These are phyloP conservation scores for Inosperma sp. DNA, from an alignment of 768 basidiomycete species.

Conservation along the genomic window DNA sequence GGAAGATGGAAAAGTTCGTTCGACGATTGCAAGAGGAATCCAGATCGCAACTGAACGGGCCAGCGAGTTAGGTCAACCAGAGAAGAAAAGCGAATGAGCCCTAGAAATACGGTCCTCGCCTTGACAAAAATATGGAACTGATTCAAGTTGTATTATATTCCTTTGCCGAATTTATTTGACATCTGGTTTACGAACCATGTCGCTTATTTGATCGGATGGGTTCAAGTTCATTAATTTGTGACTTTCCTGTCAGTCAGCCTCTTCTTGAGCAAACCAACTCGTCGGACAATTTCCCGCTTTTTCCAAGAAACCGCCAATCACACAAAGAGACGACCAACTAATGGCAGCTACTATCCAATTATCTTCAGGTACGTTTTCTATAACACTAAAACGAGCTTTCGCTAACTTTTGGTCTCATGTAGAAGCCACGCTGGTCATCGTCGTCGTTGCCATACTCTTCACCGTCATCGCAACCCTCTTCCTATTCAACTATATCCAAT, in stretches of 20 bases:
- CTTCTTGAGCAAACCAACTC: no score
- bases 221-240: no score
- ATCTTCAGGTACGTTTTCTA: not conserved
- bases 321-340: not conserved
- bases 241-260: no score
- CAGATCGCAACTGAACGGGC: constrained; percentile 91
- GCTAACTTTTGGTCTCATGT: not conserved
- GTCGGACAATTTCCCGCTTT: not conserved
- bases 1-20: constrained; percentile 90
- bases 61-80: constrained; percentile 73
- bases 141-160: not conserved
- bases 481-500: not conserved
- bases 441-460: not conserved
- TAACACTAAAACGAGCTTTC: not conserved
- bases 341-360: not conserved
- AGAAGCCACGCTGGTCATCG: not conserved
- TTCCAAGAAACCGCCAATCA: not conserved
- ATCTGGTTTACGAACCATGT: no score
- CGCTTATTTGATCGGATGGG: no score
- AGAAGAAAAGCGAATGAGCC: constrained; percentile 39
- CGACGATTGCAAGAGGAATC: constrained; percentile 92
- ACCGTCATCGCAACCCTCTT: not conserved
- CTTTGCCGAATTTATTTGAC: no score
- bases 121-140: not conserved
- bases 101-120: not conserved